phyloP scores from a whole-genome alignment of 192 early-diverging fungal species.

The Linderina pennispora region DNA sequence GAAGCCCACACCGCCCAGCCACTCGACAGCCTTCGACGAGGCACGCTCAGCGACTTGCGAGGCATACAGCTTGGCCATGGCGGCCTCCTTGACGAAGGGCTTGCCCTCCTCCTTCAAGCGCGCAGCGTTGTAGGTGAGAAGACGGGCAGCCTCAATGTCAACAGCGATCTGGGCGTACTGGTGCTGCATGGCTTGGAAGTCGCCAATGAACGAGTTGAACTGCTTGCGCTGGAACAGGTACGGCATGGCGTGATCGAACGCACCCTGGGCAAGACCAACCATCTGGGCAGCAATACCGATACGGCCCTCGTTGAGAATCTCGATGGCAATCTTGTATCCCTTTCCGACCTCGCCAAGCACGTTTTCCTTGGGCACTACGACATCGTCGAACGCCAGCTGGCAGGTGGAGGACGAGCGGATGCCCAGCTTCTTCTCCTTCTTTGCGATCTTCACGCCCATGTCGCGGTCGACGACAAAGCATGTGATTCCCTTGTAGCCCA shows the following conservation, averaged over 20 bases:
- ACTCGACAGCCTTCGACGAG: constrained; percentile 88
- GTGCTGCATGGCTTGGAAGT: constrained; percentile 85
- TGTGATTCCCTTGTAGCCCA: constrained; percentile 96
- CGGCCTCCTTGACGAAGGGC: constrained; percentile 91
- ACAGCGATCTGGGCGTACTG: constrained; percentile 80
- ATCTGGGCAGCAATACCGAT: constrained; percentile 99
- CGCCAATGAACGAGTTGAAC: constrained; percentile 76
- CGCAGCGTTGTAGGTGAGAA: constrained; percentile 96
- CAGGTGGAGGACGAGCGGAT: constrained; percentile 97
- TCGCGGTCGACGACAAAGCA: constrained; percentile 94
- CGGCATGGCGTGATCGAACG: constrained; percentile 77
- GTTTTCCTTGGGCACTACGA: constrained; percentile 79
- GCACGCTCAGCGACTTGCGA: constrained; percentile 91
- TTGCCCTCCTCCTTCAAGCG: constrained; percentile 89
- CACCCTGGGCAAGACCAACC: constrained; percentile 94
- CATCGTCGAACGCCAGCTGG: constrained; percentile 86
- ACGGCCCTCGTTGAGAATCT: constrained; percentile 97
- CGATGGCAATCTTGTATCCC: constrained; percentile 98
- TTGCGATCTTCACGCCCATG: constrained; percentile 85
- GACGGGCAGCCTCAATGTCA: constrained; percentile 94
- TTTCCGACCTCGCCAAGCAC: constrained; percentile 90
- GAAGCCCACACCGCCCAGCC: constrained; percentile 98
- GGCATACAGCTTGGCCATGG: constrained; percentile 97
- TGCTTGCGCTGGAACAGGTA: constrained; percentile 96
- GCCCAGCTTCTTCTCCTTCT: constrained; percentile 97